Evolutionary conservation across 2,329 filamentous ascomycete genomes (phyloP).

Genomic region (Alternaria sp.): DNA sequence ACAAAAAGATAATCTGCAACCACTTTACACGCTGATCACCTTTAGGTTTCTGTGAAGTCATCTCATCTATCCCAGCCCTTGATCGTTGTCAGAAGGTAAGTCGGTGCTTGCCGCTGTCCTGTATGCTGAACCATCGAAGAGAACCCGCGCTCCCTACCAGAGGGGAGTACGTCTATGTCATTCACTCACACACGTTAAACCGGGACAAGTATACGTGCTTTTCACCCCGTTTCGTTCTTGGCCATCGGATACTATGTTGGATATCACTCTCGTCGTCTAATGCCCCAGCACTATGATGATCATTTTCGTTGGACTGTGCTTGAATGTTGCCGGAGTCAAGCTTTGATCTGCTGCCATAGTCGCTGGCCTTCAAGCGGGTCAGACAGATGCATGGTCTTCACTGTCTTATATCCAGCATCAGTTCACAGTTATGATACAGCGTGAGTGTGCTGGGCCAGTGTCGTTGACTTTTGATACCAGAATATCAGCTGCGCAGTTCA

Average conservation of each 20-base stretch:
- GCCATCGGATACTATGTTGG: neutral
- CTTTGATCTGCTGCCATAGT: neutral
- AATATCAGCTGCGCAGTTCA: neutral
- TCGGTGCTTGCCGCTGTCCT: constrained; percentile 7
- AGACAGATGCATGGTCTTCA: neutral
- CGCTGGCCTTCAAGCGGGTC: neutral
- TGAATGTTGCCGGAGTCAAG: neutral
- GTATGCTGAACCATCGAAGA: constrained; percentile 16
- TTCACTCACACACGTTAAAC: neutral
- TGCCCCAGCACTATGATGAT: neutral
- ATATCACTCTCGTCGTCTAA: neutral
- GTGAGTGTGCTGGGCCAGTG: neutral
- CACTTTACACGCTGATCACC: constrained; percentile 29
- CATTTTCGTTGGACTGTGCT: neutral
- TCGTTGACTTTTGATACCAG: neutral
- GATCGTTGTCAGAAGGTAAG: constrained; percentile 16
- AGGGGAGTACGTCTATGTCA: neutral
- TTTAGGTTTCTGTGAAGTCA: constrained; percentile 24
- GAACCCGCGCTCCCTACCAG: neutral
- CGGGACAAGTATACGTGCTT: constrained; percentile 3
- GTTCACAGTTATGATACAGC: neutral
- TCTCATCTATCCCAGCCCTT: neutral
- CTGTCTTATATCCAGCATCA: neutral
- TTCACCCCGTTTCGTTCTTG: neutral
- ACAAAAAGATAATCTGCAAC: constrained; percentile 29